Evolutionary conservation across 2,329 filamentous ascomycete species (phyloP).

Genomic region (Claviceps fusiformis): DNA sequence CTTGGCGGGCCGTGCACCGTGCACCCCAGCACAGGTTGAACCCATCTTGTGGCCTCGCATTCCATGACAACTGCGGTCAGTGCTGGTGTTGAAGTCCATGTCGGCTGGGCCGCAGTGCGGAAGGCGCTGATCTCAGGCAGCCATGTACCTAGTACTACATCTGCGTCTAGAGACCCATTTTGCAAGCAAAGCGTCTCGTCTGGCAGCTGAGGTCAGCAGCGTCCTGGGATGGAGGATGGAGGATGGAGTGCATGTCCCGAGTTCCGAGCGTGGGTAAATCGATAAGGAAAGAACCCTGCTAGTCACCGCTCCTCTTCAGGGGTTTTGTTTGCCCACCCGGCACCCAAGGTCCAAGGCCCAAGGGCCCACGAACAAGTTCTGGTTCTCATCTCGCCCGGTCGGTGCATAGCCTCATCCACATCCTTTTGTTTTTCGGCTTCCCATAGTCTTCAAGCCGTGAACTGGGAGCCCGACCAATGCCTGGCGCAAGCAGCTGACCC

Average conservation of each 20-base stretch:
- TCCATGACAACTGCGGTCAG: no score
- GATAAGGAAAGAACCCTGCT: constrained; percentile 4
- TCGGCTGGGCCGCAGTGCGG: no score
- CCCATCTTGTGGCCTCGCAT: no score
- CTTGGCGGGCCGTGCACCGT: not conserved
- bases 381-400: not conserved
- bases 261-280: not conserved
- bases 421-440: not conserved
- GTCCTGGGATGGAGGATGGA: no score
- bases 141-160: no score
- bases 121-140: no score
- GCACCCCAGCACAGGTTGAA: not conserved
- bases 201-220: not conserved
- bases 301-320: constrained; percentile 1
- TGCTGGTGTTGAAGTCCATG: no score
- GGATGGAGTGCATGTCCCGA: not conserved
- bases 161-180: no score
- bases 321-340: constrained; percentile 1
- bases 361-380: constrained; percentile 1
- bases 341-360: not conserved
- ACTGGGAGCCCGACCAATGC: not conserved
- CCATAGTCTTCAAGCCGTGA: not conserved
- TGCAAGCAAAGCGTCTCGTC: not conserved
- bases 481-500: not conserved
- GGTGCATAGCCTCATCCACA: not conserved